These are phyloP conservation scores for Penicillium digitatum DNA, from an alignment of 2,329 filamentous ascomycete species.

Conservation along the genomic window DNA sequence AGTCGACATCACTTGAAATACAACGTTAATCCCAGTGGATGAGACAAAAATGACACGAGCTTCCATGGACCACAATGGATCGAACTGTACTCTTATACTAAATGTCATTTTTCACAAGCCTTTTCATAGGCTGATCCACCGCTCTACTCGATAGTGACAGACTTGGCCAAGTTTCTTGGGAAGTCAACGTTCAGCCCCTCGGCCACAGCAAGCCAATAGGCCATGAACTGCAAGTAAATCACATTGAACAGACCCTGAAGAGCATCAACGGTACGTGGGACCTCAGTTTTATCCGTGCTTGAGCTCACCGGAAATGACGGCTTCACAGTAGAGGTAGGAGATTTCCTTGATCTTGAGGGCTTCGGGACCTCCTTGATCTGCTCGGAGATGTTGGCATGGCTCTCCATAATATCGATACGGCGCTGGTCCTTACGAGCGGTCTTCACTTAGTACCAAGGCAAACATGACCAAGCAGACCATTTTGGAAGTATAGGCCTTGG, in stretches of 20 bases:
- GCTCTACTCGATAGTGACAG: conserved; percentile 89
- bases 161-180: conserved; percentile 97
- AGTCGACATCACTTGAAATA: too few species aligned
- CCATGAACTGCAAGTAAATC: conserved; percentile 93
- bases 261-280: conserved; percentile 90
- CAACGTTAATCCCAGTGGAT: too few species aligned
- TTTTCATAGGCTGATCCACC: too few species aligned
- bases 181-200: conserved; percentile 98
- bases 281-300: conserved; percentile 99
- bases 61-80: too few species aligned
- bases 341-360: conserved; percentile 99
- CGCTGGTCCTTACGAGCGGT: conserved; percentile 75
- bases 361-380: conserved; percentile 92
- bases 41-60: too few species aligned
- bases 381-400: conserved; percentile 76
- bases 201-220: conserved; percentile 96
- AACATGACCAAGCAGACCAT: conserved; percentile 99
- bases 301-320: conserved; percentile 98
- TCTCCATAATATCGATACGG: conserved; percentile 93
- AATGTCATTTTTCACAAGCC: too few species aligned
- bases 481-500: conserved; percentile 98
- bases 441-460: conserved; percentile 89
- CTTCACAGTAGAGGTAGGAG: conserved; percentile 99
- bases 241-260: conserved; percentile 97
- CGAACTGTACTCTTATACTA: too few species aligned